phyloP scores from a whole-genome alignment of 495 filamentous ascomycete genomes.

The Daldinia loculata region DNA sequence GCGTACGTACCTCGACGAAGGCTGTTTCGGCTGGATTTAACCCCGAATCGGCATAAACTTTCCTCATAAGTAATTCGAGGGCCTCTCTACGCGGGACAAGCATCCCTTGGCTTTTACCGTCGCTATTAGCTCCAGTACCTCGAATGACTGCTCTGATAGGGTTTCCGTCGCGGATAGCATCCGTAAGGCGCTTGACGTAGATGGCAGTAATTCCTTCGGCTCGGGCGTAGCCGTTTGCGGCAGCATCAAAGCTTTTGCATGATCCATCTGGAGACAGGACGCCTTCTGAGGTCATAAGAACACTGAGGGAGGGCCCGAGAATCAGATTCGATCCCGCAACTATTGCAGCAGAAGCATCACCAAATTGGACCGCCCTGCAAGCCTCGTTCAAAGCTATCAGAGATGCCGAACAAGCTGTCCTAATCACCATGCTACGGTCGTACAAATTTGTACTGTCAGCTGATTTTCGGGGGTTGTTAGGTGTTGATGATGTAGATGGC shows the following conservation, averaged over 20 bases:
- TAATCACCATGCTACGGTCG: neutral
- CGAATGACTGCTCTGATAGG: slow-evolving; percentile 63
- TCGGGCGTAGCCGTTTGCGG: slow-evolving; percentile 16
- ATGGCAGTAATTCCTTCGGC: slow-evolving; percentile 46
- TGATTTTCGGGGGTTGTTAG: neutral
- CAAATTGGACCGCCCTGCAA: slow-evolving; percentile 36
- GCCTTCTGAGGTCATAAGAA: neutral
- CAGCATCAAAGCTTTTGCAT: neutral
- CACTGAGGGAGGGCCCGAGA: neutral
- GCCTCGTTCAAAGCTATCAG: slow-evolving; percentile 63
- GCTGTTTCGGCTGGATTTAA: neutral
- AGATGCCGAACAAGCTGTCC: slow-evolving; percentile 44
- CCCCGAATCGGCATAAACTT: neutral
- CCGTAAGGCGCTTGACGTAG: slow-evolving; percentile 58
- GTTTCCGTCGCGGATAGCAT: slow-evolving; percentile 58
- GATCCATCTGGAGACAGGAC: neutral
- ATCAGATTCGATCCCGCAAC: neutral
- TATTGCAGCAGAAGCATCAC: neutral
- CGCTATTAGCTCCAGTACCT: slow-evolving; percentile 57
- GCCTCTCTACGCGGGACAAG: slow-evolving; percentile 53
- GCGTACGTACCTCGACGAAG: neutral
- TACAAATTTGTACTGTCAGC: slow-evolving; percentile 5
- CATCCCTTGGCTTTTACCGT: slow-evolving; percentile 52
- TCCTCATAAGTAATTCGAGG: neutral
- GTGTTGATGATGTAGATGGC: slow-evolving; percentile 8